Evolutionary conservation across 1,284 basidiomycete genomes (phyloP).

Genomic region (Tylopilus sp.): DNA sequence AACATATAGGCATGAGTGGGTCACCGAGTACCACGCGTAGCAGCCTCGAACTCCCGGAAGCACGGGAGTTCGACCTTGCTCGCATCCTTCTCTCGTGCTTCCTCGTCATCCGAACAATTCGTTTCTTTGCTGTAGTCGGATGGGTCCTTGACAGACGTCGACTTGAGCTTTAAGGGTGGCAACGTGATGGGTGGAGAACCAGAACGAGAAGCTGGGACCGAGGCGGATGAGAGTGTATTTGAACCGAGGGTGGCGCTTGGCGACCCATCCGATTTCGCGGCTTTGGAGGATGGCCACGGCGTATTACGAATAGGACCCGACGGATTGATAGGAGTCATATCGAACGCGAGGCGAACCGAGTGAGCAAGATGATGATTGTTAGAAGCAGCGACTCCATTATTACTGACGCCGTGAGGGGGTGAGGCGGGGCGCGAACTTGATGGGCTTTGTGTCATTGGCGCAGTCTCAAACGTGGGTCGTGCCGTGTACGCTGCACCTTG

Average conservation of each 20-base stretch:
- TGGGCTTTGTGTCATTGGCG: slow-evolving; percentile 28
- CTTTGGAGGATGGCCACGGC: slow-evolving; percentile 35
- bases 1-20: neutral
- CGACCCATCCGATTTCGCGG: slow-evolving; percentile 20
- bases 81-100: slow-evolving; percentile 10
- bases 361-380: slow-evolving; percentile 68
- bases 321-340: slow-evolving; percentile 79
- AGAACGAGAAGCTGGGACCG: slow-evolving; percentile 54
- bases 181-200: slow-evolving; percentile 66
- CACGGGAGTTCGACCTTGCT: slow-evolving; percentile 33
- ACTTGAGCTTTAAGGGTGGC: slow-evolving; percentile 55
- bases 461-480: slow-evolving; percentile 28
- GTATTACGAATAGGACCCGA: slow-evolving; percentile 38
- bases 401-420: slow-evolving; percentile 18
- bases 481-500: slow-evolving; percentile 11
- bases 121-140: slow-evolving; percentile 16
- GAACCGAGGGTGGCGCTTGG: slow-evolving; percentile 6
- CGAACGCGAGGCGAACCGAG: slow-evolving; percentile 79
- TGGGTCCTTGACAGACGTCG: slow-evolving; percentile 26
- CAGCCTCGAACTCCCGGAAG: slow-evolving; percentile 37
- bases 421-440: slow-evolving; percentile 36
- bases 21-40: slow-evolving; percentile 25
- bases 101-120: slow-evolving; percentile 26
- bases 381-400: slow-evolving; percentile 10
- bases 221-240: slow-evolving; percentile 22